Percentiles rank a stretch among this genome's conserved stretches.
Evolutionary conservation across 306 rosid species (phyloP).

Genomic region (Citrullus mucosospermus): DNA sequence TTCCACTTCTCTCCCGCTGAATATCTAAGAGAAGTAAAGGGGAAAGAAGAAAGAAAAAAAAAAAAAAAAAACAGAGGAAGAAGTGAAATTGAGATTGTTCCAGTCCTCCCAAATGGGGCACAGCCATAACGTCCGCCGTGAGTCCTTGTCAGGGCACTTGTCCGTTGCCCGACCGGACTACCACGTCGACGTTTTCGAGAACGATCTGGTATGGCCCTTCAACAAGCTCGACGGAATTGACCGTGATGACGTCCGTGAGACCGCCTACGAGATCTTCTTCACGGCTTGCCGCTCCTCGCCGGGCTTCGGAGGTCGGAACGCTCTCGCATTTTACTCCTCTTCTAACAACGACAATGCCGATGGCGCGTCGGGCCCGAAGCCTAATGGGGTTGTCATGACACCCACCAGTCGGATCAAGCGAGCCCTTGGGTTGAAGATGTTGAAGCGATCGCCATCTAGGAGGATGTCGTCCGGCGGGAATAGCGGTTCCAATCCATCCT

Average conservation of each 20-base stretch:
- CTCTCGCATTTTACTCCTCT: constrained; percentile 36
- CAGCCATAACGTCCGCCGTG: constrained; percentile 75
- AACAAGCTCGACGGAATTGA: constrained; percentile 32
- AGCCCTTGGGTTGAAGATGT: constrained; percentile 70
- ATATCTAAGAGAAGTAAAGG: constrained; percentile 9
- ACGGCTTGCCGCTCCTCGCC: constrained; percentile 72
- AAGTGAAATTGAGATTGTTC: neutral
- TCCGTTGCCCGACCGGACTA: constrained; percentile 21
- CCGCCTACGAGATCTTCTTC: constrained; percentile 88
- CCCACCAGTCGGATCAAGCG: constrained; percentile 70
- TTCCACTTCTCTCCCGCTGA: constrained; percentile 21
- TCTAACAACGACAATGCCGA: constrained; percentile 9
- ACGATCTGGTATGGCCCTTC: constrained; percentile 44
- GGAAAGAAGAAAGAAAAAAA: neutral
- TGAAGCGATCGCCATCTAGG: constrained; percentile 76
- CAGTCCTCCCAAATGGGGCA: constrained; percentile 47
- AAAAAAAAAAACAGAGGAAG: neutral
- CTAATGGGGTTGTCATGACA: constrained; percentile 43
- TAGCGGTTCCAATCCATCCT: constrained; percentile 32
- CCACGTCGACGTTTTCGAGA: constrained; percentile 6
- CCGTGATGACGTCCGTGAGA: constrained; percentile 49
- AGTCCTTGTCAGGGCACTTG: constrained; percentile 39
- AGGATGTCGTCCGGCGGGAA: constrained; percentile 45
- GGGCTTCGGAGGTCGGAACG: constrained; percentile 63
- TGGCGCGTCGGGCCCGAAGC: constrained; percentile 4